These are phyloP conservation scores for Arthroderma uncinatum DNA, from an alignment of 2,329 filamentous ascomycete species.

Conservation along the genomic window DNA sequence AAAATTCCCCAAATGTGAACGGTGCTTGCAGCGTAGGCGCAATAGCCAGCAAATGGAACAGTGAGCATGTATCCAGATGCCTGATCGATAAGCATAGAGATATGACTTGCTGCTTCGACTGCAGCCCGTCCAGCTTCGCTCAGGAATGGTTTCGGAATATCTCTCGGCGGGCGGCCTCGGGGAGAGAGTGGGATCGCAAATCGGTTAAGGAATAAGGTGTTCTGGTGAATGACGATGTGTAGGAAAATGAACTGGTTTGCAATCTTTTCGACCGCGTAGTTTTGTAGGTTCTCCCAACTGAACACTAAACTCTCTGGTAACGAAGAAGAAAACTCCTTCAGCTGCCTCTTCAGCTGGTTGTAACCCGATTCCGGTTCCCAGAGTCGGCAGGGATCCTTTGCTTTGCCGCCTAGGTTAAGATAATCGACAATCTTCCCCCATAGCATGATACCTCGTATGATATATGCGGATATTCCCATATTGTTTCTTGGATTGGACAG, in stretches of 20 bases:
- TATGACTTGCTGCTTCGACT: conserved; percentile 71
- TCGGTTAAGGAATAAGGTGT: conserved; percentile 77
- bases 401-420: conserved; percentile 78
- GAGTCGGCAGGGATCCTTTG: conserved; percentile 62
- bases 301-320: conserved; percentile 66
- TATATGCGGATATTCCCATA: conserved; percentile 89
- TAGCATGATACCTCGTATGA: conserved; percentile 70
- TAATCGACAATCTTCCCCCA: conserved; percentile 89
- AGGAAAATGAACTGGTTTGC: conserved; percentile 88
- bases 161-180: conserved; percentile 51
- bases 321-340: conserved; percentile 56
- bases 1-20: conserved; percentile 92
- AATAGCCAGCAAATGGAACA: conserved; percentile 89
- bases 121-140: conserved; percentile 63
- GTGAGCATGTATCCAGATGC: conserved; percentile 69
- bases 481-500: conserved; percentile 60
- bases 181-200: conserved; percentile 65
- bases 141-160: conserved; percentile 67
- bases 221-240: conserved; percentile 82
- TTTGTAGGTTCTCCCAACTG: conserved; percentile 67
- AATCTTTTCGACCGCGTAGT: conserved; percentile 71
- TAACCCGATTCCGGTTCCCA: conserved; percentile 77
- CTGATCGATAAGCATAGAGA: conserved; percentile 73
- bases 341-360: conserved; percentile 55
- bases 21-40: conserved; percentile 82